Evolutionary conservation across 1,139 yeast genomes (phyloP), one percentile per base, ranked within the genome.

Genomic region (Yamadazyma trypodendri): DNA sequence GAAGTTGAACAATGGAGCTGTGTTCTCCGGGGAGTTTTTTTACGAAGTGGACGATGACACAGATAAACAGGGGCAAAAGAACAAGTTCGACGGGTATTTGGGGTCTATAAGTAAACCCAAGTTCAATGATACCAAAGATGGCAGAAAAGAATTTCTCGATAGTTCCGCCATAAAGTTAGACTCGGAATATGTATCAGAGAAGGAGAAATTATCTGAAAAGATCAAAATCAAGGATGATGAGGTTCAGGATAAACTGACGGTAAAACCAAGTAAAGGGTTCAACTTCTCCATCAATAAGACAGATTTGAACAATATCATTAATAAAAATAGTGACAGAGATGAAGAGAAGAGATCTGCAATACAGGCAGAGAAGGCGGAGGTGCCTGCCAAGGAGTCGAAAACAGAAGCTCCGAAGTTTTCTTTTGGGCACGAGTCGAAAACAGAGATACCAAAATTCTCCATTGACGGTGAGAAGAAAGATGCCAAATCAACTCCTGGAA

Each of bases 211-310:
- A 4, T 50, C 68, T 0, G 55, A 55, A 38, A 43, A 59, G 4
- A 62, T 66, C 29, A 64, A 61, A 38, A 42, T 65, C 10, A 65
- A 64, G 35, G 64, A 61, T 14, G 43, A 32, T 4, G 38, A 41
- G 18, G 39, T 35, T 15, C 37, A 28, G 9, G 39, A 42, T 9
- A 41, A 44, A 5, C 42, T 44, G 16, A 23, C 48, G 1, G 35
- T 51, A 7, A 58, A 56, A 17, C 75, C 75, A 13, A 65, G 71
- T 31, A 55, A 63, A 2, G 74, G 72, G 1, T 68, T 68, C 50
- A 56, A 62, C 24, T 68, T 68, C 42, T 54, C 61, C 7, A 56
- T 64, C 12, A 60, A 61, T 32, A 55, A 57, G 34, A 48, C 50
- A 9, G 59, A 60, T 31, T 50, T 65, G 27, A 43, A 49, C 24